Evolutionary conservation across 768 basidiomycete species (phyloP).

Genomic region (Leccinum longicurvipes): DNA sequence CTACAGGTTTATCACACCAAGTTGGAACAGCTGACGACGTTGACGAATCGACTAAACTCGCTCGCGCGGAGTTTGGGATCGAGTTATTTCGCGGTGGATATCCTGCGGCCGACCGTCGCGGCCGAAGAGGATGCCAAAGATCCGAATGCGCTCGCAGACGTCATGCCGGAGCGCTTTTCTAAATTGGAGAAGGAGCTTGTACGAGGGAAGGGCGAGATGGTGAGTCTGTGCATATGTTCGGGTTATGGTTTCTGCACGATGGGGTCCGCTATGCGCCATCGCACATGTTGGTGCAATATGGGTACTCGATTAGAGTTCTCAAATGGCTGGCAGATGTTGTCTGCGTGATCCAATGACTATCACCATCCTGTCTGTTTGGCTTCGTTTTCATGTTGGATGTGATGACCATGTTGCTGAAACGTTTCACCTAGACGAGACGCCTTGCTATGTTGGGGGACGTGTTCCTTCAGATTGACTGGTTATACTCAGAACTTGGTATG

Average conservation of each 20-base stretch:
- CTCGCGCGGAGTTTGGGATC: conserved; percentile 60
- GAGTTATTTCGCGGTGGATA: conserved; percentile 56
- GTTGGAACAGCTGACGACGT: conserved; percentile 67
- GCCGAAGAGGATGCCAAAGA: conserved; percentile 39
- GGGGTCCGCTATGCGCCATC: neutral
- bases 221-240: conserved; percentile 36
- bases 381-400: neutral
- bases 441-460: conserved; percentile 57
- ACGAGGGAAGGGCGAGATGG: conserved; percentile 82
- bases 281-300: neutral
- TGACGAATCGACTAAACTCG: conserved; percentile 60
- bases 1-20: conserved; percentile 74
- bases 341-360: neutral
- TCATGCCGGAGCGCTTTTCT: conserved; percentile 76
- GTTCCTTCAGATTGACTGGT: conserved; percentile 77
- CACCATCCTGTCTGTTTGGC: neutral
- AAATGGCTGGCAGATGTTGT: neutral
- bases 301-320: neutral
- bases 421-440: conserved; percentile 55
- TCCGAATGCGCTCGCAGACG: conserved; percentile 53
- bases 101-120: conserved; percentile 46
- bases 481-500: conserved; percentile 80
- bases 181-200: conserved; percentile 82
- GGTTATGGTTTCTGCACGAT: neutral
- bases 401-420: neutral